Conservation (phyloP, 352 stramenopile species). For the Globisporangium polare region DNA sequence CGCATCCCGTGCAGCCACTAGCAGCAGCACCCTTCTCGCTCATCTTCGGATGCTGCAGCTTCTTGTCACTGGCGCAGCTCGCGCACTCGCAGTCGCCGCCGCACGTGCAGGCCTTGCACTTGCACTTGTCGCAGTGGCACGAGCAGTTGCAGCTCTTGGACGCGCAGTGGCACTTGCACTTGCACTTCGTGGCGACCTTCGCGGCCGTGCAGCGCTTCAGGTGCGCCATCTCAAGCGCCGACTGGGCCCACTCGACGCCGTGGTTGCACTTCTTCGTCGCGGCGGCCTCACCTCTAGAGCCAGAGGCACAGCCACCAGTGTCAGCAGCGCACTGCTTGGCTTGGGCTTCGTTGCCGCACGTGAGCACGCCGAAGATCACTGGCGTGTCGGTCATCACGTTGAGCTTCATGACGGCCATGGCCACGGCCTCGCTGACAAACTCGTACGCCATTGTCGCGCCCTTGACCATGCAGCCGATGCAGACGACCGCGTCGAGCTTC, state of each 20-base stretch:
- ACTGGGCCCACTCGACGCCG: conserved; percentile 59
- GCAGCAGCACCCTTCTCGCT: too few species aligned
- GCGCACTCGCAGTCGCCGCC: conserved; percentile 28
- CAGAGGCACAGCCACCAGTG: conserved; percentile 20
- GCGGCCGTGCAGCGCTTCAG: conserved; percentile 48
- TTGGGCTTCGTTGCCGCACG: conserved; percentile 90
- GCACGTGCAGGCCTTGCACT: conserved; percentile 23
- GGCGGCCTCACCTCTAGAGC: background rate
- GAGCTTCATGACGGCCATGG: conserved; percentile 95
- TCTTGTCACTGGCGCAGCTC: conserved; percentile 22
- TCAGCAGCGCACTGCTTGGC: conserved; percentile 73
- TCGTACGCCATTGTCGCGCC: conserved; percentile 97
- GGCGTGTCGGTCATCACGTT: conserved; percentile 88
- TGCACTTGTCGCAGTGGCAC: conserved; percentile 30
- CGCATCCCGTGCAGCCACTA: conserved; percentile 2
- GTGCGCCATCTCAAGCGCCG: conserved; percentile 87
- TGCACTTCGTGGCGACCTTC: conserved; percentile 26
- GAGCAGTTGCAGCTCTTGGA: conserved; percentile 23
- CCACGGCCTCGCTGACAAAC: conserved; percentile 94
- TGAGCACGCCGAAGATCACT: conserved; percentile 90
- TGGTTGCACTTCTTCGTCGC: conserved; percentile 35
- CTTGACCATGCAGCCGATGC: conserved; percentile 93
- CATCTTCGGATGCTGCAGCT: background rate
- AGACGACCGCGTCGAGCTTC: conserved; percentile 93
- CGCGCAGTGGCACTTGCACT: conserved; percentile 31